phyloP scores from a whole-genome alignment of 495 filamentous ascomycete genomes.

The Parachaetomium inaequale region DNA sequence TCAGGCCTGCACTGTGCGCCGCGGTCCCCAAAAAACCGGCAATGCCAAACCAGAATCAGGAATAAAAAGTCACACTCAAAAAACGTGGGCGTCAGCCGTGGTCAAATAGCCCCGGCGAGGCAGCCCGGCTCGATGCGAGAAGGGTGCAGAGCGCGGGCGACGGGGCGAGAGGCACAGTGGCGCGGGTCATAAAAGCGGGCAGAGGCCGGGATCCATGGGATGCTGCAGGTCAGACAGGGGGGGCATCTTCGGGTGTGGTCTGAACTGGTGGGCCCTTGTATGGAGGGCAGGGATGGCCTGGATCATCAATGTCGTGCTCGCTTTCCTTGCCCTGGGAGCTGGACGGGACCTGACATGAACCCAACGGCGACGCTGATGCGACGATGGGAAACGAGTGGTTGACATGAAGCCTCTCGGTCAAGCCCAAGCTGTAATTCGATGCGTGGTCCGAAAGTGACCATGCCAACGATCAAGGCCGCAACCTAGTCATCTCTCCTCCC shows the following conservation, averaged over 20 bases:
- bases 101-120: neutral
- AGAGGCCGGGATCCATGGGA: too few relatives aligned
- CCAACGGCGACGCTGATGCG: neutral
- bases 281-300: neutral
- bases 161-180: conserved; percentile 8
- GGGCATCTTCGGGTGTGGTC: neutral
- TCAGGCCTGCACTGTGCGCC: conserved; percentile 6
- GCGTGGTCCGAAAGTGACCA: too few relatives aligned
- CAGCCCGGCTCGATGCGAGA: neutral
- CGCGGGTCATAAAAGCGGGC: neutral
- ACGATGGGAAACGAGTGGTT: neutral
- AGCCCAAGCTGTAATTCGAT: too few relatives aligned
- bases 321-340: neutral
- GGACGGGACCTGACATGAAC: neutral
- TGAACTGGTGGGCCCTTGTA: neutral
- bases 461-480: too few relatives aligned
- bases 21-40: neutral
- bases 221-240: neutral
- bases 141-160: neutral
- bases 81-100: neutral
- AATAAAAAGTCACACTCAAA: neutral
- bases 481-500: too few relatives aligned
- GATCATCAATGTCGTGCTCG: neutral
- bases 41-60: neutral
- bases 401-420: neutral